Percentiles rank a stretch among this genome's conserved stretches.
These are phyloP conservation scores for Sporormia fimetaria DNA, from an alignment of 495 filamentous ascomycete species.

Conservation along the genomic window DNA sequence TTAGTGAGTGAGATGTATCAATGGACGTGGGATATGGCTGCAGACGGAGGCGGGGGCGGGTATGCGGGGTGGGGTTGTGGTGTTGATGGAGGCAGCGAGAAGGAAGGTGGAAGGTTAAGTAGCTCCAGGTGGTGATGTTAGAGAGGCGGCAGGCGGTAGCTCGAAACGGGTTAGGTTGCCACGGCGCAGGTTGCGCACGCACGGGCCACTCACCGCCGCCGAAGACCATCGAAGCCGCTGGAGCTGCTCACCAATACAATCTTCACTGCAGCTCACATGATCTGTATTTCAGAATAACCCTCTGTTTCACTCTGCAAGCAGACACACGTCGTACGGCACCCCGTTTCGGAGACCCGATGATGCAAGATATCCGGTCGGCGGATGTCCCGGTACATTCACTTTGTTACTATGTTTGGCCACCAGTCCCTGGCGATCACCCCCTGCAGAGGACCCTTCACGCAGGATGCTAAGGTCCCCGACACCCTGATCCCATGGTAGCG, in stretches of 20 bases:
- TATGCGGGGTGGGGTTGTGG: slow-evolving; percentile 5
- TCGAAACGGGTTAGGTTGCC: slow-evolving; percentile 7
- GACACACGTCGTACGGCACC: background rate
- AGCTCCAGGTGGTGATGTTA: slow-evolving; percentile 19
- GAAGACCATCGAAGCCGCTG: slow-evolving; percentile 2
- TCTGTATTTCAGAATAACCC: background rate
- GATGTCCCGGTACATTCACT: too few relatives aligned
- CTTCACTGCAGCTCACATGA: background rate
- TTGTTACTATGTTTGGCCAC: too few relatives aligned
- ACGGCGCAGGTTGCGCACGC: slow-evolving; percentile 3
- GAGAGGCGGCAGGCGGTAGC: slow-evolving; percentile 2
- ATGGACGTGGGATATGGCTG: background rate
- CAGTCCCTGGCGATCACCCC: too few relatives aligned
- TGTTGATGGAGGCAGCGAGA: slow-evolving; percentile 6
- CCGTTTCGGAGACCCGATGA: too few relatives aligned
- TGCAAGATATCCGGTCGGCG: too few relatives aligned
- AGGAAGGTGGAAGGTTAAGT: slow-evolving; percentile 14
- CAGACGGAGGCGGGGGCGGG: background rate
- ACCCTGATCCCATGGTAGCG: too few relatives aligned
- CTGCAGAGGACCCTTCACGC: too few relatives aligned
- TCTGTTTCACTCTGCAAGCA: background rate
- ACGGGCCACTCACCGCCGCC: slow-evolving; percentile 11
- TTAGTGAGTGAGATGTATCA: background rate
- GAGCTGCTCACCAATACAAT: slow-evolving; percentile 15
- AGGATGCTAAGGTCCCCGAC: too few relatives aligned